Conservation (phyloP, 371 early-diverging fungal species). For the Apophysomyces ossiformis region DNA sequence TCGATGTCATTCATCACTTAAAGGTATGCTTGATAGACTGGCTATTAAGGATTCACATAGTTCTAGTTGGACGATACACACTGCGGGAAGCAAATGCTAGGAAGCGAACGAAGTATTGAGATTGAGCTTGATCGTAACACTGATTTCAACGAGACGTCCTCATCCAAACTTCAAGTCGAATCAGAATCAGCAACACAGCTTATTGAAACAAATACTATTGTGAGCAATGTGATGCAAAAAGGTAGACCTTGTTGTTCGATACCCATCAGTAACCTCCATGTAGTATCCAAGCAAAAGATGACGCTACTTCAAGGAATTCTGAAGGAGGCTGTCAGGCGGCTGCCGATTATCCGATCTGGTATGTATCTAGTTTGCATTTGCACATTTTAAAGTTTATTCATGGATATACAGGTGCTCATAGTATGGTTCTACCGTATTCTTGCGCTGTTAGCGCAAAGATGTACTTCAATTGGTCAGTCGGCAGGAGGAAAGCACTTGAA, state of each 20-base stretch:
- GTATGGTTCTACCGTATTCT: slow-evolving; percentile 32
- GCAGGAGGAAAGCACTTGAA: slow-evolving; percentile 48
- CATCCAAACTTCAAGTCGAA: slow-evolving; percentile 5
- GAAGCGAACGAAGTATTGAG: slow-evolving; percentile 77
- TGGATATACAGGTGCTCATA: slow-evolving; percentile 22
- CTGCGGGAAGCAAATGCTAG: slow-evolving; percentile 74
- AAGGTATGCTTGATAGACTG: slow-evolving; percentile 50
- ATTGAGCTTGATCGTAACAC: slow-evolving; percentile 86
- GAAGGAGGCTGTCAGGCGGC: slow-evolving; percentile 31
- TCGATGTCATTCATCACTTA: slow-evolving; percentile 84
- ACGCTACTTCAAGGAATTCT: slow-evolving; percentile 37
- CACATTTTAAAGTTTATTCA: neutral
- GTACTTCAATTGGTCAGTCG: slow-evolving; percentile 42
- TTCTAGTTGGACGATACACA: slow-evolving; percentile 72
- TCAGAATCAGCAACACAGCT: neutral
- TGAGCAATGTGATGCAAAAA: neutral
- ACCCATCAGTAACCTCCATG: neutral
- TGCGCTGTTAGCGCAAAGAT: slow-evolving; percentile 34
- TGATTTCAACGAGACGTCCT: slow-evolving; percentile 53
- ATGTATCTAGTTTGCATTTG: neutral
- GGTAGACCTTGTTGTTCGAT: neutral
- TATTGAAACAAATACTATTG: neutral
- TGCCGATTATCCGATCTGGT: slow-evolving; percentile 43
- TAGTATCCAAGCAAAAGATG: slow-evolving; percentile 41
- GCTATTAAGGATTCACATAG: neutral